Conservation (phyloP, 129 eudicot species). For the Dittrichia graveolens region DNA sequence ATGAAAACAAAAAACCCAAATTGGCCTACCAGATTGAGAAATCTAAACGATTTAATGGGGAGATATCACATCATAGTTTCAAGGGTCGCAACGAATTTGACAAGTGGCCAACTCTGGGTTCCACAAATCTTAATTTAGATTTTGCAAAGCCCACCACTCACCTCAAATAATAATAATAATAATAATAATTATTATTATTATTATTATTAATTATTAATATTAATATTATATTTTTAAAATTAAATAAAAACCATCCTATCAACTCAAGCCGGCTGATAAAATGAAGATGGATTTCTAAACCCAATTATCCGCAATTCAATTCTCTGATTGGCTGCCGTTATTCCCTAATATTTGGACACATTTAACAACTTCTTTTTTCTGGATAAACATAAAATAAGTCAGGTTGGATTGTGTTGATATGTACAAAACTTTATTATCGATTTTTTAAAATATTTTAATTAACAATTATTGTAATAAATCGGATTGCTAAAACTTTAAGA, state of each 20-base stretch:
- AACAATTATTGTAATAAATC: no score
- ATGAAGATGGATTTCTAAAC: constrained; percentile 21
- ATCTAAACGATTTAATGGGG: background rate
- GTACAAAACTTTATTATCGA: no score
- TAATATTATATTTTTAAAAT: no score
- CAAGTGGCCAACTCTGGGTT: constrained; percentile 15
- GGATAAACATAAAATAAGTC: no score
- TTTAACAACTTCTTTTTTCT: background rate
- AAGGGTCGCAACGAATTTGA: constrained; percentile 3
- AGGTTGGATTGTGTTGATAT: no score
- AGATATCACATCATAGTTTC: background rate
- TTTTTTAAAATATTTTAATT: no score
- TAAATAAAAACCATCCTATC: no score
- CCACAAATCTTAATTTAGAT: constrained; percentile 15
- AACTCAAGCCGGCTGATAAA: background rate
- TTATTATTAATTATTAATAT: no score
- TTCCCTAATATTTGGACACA: constrained; percentile 4
- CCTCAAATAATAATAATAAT: background rate
- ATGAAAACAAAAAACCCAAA: background rate
- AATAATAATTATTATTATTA: no score
- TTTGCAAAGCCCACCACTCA: constrained; percentile 20
- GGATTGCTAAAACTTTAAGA: no score
- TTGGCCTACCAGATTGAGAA: background rate
- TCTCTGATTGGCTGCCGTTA: constrained; percentile 31
- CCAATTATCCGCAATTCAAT: constrained; percentile 28